Percentiles rank a stretch among this genome's conserved stretches.
Evolutionary conservation across 495 filamentous ascomycete species (phyloP).

Genomic region (Pseudotulostoma volvatum): DNA sequence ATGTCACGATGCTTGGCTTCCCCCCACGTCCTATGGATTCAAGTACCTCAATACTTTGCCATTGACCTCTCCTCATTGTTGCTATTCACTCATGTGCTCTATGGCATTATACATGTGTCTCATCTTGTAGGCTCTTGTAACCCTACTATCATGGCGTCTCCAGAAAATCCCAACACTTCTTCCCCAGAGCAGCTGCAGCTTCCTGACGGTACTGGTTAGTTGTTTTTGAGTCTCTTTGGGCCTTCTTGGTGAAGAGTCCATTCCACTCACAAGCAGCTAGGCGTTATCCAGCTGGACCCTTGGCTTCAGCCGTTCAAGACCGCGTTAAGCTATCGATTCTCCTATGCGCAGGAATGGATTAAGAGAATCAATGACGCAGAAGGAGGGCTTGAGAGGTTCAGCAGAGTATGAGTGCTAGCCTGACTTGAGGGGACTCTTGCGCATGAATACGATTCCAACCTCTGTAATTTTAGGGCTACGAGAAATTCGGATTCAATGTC

Average conservation of each 20-base stretch:
- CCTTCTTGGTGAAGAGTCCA: not conserved
- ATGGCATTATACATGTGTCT: too few species aligned
- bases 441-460: too few species aligned
- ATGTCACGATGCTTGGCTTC: too few species aligned
- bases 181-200: too few species aligned
- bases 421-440: too few species aligned
- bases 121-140: too few species aligned
- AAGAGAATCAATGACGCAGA: slow-evolving; percentile 65
- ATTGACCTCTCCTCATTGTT: too few species aligned
- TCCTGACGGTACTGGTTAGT: slow-evolving; percentile 6
- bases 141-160: too few species aligned
- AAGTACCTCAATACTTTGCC: too few species aligned
- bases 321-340: slow-evolving; percentile 56
- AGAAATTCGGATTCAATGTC: slow-evolving; percentile 70
- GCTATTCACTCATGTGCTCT: too few species aligned
- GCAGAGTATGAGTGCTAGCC: slow-evolving; percentile 60
- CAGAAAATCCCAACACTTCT: too few species aligned
- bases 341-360: slow-evolving; percentile 78
- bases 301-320: slow-evolving; percentile 78
- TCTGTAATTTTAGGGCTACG: slow-evolving; percentile 72
- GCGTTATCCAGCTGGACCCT: slow-evolving; percentile 75
- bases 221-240: not conserved
- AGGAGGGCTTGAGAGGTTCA: slow-evolving; percentile 86
- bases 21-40: too few species aligned
- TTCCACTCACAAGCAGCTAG: slow-evolving; percentile 24